Conservation (phyloP, 345 rosid genomes). For the Eucalyptus cladocalyx region DNA sequence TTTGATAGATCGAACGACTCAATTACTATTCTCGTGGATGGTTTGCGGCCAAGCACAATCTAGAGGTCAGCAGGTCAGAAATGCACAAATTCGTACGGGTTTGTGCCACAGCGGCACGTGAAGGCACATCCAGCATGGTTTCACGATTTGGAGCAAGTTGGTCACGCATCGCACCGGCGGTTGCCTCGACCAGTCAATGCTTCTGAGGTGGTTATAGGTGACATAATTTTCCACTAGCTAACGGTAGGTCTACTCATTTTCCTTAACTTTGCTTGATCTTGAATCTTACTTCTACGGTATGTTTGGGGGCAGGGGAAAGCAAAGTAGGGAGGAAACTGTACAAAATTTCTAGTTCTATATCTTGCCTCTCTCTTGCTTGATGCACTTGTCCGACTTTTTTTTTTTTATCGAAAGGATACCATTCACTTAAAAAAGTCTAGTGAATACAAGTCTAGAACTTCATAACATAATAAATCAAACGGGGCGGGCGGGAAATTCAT, state of each 20-base stretch:
- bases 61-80: neutral
- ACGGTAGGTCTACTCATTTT: neutral
- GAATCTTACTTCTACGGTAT: neutral
- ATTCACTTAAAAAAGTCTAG: no score
- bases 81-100: neutral
- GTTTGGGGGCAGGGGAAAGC: neutral
- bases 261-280: neutral
- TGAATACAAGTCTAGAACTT: no score
- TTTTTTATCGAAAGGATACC: no score
- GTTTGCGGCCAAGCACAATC: neutral
- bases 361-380: neutral
- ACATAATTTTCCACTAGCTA: neutral
- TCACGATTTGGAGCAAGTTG: neutral
- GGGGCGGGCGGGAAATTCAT: no score
- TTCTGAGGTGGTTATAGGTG: neutral
- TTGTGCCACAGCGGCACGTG: neutral
- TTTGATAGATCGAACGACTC: rapidly evolving
- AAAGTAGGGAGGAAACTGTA: neutral
- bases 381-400: neutral
- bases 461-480: no score
- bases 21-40: neutral
- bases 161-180: neutral
- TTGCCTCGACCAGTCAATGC: neutral
- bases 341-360: neutral
- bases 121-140: neutral